A percentile compares a stretch with the other conserved stretches of the same genome.
These are phyloP conservation scores for Gonium pectorale DNA, from an alignment of 139 green algal genomes.

Conservation along the genomic window DNA sequence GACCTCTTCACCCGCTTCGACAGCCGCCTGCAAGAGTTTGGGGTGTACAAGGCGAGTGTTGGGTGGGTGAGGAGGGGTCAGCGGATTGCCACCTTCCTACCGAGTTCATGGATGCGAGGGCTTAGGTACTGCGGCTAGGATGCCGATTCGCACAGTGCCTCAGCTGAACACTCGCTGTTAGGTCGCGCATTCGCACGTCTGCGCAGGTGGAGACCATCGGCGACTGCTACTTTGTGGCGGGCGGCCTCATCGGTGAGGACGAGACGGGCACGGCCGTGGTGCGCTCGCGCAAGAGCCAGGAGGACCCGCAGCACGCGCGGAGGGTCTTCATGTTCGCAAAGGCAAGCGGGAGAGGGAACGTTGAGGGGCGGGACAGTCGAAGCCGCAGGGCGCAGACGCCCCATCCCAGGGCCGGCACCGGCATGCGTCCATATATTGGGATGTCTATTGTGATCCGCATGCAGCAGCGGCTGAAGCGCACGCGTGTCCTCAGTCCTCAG, in stretches of 20 bases:
- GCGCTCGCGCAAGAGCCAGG: background rate
- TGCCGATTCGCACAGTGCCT: too few species aligned
- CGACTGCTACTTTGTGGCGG: conserved; percentile 2
- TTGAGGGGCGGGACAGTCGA: too few species aligned
- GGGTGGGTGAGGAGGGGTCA: background rate
- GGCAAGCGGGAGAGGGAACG: too few species aligned
- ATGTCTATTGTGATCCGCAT: too few species aligned
- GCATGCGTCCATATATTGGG: too few species aligned
- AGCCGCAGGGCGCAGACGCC: too few species aligned
- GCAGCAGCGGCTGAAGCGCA: too few species aligned
- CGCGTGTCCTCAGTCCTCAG: too few species aligned
- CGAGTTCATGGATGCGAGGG: background rate
- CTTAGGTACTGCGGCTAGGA: too few species aligned
- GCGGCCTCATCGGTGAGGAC: background rate
- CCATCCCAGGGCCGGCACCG: too few species aligned
- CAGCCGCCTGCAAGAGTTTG: background rate
- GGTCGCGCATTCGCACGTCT: background rate
- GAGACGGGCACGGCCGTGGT: background rate
- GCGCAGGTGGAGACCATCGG: conserved; percentile 9
- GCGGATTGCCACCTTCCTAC: background rate
- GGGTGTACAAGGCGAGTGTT: conserved; percentile 33
- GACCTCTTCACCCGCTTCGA: conserved; percentile 45
- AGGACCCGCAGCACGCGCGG: background rate
- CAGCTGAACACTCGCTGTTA: too few species aligned
- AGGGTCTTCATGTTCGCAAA: background rate